Evolutionary conservation across 768 basidiomycete genomes (phyloP).

Genomic region (Pisolithus orientalis): DNA sequence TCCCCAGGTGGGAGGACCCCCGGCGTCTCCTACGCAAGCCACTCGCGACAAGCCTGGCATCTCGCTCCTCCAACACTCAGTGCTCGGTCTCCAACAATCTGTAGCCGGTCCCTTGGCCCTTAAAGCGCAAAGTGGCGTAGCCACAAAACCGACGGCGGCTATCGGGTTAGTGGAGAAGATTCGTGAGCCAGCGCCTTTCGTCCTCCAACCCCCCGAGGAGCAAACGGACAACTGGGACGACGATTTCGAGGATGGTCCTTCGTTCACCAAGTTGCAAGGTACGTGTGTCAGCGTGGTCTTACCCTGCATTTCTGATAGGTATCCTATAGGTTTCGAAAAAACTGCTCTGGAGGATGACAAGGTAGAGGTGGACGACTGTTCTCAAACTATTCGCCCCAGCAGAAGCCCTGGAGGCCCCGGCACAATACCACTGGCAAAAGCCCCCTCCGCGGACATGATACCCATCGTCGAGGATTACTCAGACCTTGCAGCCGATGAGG

Average conservation of each 20-base stretch:
- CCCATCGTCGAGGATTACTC: slow-evolving; percentile 90
- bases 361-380: slow-evolving; percentile 60
- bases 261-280: slow-evolving; percentile 77
- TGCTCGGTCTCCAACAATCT: slow-evolving; percentile 30
- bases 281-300: background rate
- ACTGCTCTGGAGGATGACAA: slow-evolving; percentile 50
- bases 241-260: slow-evolving; percentile 93
- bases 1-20: slow-evolving; percentile 31
- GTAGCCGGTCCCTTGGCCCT: slow-evolving; percentile 26
- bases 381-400: slow-evolving; percentile 71
- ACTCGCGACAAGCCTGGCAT: slow-evolving; percentile 21
- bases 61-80: slow-evolving; percentile 25
- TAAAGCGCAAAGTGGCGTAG: slow-evolving; percentile 11
- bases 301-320: background rate
- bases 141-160: slow-evolving; percentile 17
- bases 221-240: slow-evolving; percentile 98
- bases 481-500: slow-evolving; percentile 77
- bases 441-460: slow-evolving; percentile 54
- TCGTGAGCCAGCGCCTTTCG: slow-evolving; percentile 55
- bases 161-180: slow-evolving; percentile 33
- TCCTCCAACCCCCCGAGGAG: slow-evolving; percentile 69
- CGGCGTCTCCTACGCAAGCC: slow-evolving; percentile 38
- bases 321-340: slow-evolving; percentile 53
- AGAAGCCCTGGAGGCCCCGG: slow-evolving; percentile 57
- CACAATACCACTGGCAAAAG: slow-evolving; percentile 48